These are phyloP conservation scores for Abelmoschus esculentus DNA, from an alignment of 345 rosid genomes.

Conservation along the genomic window DNA sequence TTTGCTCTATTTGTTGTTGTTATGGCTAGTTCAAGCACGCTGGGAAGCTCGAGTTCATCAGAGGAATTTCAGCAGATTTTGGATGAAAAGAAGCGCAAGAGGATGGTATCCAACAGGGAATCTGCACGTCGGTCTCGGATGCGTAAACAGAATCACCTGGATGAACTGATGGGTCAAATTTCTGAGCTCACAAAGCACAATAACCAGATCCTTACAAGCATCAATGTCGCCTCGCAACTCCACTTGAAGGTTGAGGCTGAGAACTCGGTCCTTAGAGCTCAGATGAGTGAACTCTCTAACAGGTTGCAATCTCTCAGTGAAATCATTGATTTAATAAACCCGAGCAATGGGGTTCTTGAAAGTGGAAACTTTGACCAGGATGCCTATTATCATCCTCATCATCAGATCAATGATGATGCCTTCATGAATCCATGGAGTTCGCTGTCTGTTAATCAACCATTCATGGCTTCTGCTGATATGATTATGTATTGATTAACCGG, in stretches of 20 bases:
- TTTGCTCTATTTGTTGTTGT: background rate
- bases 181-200: constrained; percentile 46
- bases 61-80: constrained; percentile 37
- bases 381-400: background rate
- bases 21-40: constrained; percentile 62
- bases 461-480: constrained; percentile 32
- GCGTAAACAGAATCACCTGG: constrained; percentile 79
- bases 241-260: constrained; percentile 55
- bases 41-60: constrained; percentile 52
- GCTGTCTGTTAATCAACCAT: constrained; percentile 26
- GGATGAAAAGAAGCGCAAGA: constrained; percentile 73
- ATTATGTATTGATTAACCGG: constrained; percentile 24
- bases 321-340: constrained; percentile 36
- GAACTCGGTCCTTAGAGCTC: constrained; percentile 69
- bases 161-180: constrained; percentile 54
- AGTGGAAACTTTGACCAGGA: background rate
- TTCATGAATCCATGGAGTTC: constrained; percentile 25
- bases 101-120: constrained; percentile 83
- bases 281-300: constrained; percentile 53
- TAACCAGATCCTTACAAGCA: constrained; percentile 42
- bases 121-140: constrained; percentile 85
- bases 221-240: constrained; percentile 49
- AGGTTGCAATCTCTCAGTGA: constrained; percentile 72
- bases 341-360: constrained; percentile 16
- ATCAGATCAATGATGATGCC: constrained; percentile 11